A percentile compares a stretch with the other conserved stretches of the same genome.
Conservation (phyloP, 306 rosid genomes). For the Quercus agrifolia region DNA sequence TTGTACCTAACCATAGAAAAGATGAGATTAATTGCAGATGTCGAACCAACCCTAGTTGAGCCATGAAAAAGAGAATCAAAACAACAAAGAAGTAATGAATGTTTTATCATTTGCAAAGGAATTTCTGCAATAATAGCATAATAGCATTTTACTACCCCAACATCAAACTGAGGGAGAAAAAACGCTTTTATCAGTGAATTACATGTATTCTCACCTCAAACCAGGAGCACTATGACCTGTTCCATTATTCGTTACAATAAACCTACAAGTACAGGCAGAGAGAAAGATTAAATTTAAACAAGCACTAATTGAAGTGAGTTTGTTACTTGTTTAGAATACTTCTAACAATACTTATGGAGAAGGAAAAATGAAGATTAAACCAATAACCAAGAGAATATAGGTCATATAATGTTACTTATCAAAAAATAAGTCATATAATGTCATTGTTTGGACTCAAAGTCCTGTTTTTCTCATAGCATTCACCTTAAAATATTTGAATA, state of each 20-base stretch:
- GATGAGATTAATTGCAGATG: slow-evolving; percentile 10
- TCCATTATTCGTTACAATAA: slow-evolving; percentile 87
- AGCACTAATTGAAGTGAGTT: not conserved
- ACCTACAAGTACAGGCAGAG: slow-evolving; percentile 44
- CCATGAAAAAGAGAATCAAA: slow-evolving; percentile 1
- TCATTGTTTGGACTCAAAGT: not conserved
- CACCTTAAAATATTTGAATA: not conserved
- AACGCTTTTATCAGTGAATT: not conserved
- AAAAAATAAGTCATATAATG: not conserved
- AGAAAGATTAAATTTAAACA: slow-evolving; percentile 5
- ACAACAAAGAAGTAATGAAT: not conserved
- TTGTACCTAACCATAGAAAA: slow-evolving; percentile 65
- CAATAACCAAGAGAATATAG: not conserved
- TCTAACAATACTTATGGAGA: not conserved
- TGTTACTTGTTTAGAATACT: not conserved
- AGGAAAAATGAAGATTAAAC: not conserved
- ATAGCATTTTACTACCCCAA: slow-evolving; percentile 4
- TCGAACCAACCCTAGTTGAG: not conserved
- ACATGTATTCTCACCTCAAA: slow-evolving; percentile 54
- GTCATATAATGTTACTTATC: not conserved
- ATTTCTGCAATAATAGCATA: not conserved
- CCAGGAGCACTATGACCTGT: slow-evolving; percentile 79
- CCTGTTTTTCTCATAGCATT: not conserved
- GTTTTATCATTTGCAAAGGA: not conserved
- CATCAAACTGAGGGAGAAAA: slow-evolving; percentile 3